Percentiles rank a stretch among this genome's conserved stretches.
phyloP scores from a whole-genome alignment of 345 rosid genomes.

The Eucalyptus globulus region DNA sequence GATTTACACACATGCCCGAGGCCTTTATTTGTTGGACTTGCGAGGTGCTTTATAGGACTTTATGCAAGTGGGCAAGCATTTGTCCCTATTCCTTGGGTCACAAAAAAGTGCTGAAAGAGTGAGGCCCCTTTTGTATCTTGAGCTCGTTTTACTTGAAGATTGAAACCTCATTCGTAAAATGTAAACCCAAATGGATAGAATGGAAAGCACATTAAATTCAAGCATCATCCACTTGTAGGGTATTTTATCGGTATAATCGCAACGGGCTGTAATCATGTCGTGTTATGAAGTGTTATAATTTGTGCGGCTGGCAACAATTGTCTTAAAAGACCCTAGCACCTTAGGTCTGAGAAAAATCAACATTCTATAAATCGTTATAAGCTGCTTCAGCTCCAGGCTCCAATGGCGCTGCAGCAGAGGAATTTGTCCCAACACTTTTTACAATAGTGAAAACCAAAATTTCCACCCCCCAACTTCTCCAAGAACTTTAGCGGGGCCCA shows the following conservation, averaged over 20 bases:
- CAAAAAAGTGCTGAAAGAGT: not conserved
- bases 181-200: fast-evolving
- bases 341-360: no score
- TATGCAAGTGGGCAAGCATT: not conserved
- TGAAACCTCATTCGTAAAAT: not conserved
- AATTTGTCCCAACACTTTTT: not conserved
- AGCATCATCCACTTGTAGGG: fast-evolving
- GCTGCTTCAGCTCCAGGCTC: not conserved
- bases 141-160: fast-evolving
- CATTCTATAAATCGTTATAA: not conserved
- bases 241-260: fast-evolving
- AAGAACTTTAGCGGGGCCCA: not conserved
- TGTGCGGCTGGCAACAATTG: not conserved
- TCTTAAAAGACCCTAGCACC: not conserved
- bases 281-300: not conserved
- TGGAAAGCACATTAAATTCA: fast-evolving
- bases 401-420: not conserved
- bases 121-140: not conserved
- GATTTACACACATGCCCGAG: not conserved
- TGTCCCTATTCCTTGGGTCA: not conserved
- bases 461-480: not conserved
- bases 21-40: not conserved
- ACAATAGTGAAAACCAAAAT: not conserved
- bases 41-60: not conserved
- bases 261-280: fast-evolving